Percentiles rank a stretch among this genome's conserved stretches.
Conservation (phyloP, 306 rosid genomes). For the Lotus japonicus region DNA sequence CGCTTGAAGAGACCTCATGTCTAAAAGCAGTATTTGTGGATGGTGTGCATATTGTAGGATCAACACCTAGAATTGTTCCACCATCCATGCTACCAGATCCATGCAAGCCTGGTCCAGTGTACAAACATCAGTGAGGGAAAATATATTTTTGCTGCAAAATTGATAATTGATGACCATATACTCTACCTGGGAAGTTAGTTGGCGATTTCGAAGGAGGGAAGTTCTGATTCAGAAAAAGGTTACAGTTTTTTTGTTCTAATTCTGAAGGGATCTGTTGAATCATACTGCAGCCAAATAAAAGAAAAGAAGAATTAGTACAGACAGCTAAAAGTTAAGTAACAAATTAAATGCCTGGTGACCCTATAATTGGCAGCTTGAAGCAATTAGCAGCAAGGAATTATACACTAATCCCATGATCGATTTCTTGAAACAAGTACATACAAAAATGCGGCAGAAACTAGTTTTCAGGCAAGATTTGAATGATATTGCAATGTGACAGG, state of each 20-base stretch:
- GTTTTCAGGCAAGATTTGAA: neutral
- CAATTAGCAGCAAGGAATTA: neutral
- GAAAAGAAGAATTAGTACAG: neutral
- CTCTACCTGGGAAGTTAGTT: conserved; percentile 25
- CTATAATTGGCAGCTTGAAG: conserved; percentile 7
- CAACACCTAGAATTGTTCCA: conserved; percentile 28
- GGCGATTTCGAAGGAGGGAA: neutral
- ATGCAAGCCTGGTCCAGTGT: conserved; percentile 15
- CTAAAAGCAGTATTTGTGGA: conserved; percentile 23
- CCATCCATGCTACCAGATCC: conserved; percentile 27
- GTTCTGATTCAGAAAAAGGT: conserved; percentile 22
- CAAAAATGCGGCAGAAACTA: neutral
- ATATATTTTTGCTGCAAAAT: neutral
- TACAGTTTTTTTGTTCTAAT: conserved; percentile 28
- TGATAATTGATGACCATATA: conserved; percentile 1
- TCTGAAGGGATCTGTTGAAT: conserved; percentile 16
- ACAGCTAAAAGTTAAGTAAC: neutral
- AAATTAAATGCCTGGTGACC: neutral
- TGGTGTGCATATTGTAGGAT: conserved; percentile 20
- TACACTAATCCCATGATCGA: neutral
- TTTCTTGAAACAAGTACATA: neutral
- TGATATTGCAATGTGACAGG: too few species aligned
- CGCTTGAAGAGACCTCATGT: conserved; percentile 43
- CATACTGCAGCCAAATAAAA: conserved; percentile 7
- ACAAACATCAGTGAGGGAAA: conserved; percentile 7